These are phyloP conservation scores for Basidiobolus meristosporus DNA, from an alignment of 371 early-diverging fungal genomes.

Conservation along the genomic window DNA sequence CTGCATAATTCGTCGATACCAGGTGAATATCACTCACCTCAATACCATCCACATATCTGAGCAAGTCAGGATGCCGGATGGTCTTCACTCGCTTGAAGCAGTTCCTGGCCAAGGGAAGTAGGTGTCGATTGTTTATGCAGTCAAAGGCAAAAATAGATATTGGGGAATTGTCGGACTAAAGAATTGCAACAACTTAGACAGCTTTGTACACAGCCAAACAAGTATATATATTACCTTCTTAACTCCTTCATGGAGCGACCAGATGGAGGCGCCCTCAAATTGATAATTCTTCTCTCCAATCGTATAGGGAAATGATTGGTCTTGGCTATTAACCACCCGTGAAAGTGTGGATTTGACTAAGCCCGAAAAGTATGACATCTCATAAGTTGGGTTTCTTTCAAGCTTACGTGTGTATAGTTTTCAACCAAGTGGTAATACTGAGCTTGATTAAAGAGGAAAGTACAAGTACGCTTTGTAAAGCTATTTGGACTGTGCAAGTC, in stretches of 20 bases:
- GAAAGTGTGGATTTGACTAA: constrained; percentile 48
- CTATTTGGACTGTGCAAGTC: no score
- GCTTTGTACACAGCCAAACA: neutral
- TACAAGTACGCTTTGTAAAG: no score
- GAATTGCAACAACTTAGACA: neutral
- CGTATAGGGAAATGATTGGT: constrained; percentile 50
- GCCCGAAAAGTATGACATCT: no score
- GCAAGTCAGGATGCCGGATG: constrained; percentile 75
- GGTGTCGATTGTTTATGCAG: no score
- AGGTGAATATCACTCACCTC: constrained; percentile 55
- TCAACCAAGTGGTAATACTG: no score
- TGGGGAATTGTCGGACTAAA: constrained; percentile 43
- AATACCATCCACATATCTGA: constrained; percentile 66
- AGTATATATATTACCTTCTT: constrained; percentile 52
- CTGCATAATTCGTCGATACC: no score
- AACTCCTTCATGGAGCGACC: constrained; percentile 55
- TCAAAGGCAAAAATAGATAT: constrained; percentile 82
- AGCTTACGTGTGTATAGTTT: no score
- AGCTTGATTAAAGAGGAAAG: no score
- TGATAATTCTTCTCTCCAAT: constrained; percentile 47
- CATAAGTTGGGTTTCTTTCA: no score
- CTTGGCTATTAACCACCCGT: constrained; percentile 39
- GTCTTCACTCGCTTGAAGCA: constrained; percentile 72
- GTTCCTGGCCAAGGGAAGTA: constrained; percentile 63
- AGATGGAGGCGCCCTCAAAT: constrained; percentile 43